Base-by-base conservation (phyloP, 1,284 basidiomycete species). In the Rhizopogon parksii region DNA sequence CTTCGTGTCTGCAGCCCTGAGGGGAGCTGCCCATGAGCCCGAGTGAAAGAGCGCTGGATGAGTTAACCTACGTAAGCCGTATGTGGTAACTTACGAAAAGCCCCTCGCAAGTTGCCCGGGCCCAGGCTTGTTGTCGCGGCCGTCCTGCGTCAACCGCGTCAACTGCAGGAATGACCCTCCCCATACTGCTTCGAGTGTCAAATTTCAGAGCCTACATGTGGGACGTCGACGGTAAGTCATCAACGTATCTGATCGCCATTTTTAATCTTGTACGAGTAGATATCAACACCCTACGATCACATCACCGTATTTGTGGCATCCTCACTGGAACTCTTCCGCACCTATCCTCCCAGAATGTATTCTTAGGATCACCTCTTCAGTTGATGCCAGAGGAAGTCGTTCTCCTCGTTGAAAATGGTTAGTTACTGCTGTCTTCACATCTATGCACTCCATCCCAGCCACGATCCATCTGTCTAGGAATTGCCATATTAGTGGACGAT, bases 271-370 rank as follows among this genome's bases (percentile, higher is more conserved):
- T 51, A 69, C 70, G 59, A 38, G 54, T 61, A 92, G 93, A 91
- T 64, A 83, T 92, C 57, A 83, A 84, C 9, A 77, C 71, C 2
- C 69, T 96, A 4, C 88, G 95, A 42, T 81, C 87, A 34, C 70
- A 83, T 55, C 83, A 96, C 66, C 84, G 79, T 54, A 79, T 98
- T 43, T 92, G 88, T 59, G 95, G 95, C 35, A 74, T 93, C 46
- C 71, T 97, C 38, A 80, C 80, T 0, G 96, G 96, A 0, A 98
- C 96, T 0, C 77, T 99, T 17, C 95, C 96, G 2, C 90, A 95
- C 63, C 78, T 98, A 0, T 86, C 92, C 3, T 95, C 98, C 64
- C 96, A 99, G 70, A 99, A 99, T 69, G 82, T 91, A 1, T 99
- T 99, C 65, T 76, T 99, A 14, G 96, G 96, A 11, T 70, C 93